These are phyloP conservation scores for Paxillus rubicundulus DNA, from an alignment of 768 basidiomycete genomes.

Conservation along the genomic window DNA sequence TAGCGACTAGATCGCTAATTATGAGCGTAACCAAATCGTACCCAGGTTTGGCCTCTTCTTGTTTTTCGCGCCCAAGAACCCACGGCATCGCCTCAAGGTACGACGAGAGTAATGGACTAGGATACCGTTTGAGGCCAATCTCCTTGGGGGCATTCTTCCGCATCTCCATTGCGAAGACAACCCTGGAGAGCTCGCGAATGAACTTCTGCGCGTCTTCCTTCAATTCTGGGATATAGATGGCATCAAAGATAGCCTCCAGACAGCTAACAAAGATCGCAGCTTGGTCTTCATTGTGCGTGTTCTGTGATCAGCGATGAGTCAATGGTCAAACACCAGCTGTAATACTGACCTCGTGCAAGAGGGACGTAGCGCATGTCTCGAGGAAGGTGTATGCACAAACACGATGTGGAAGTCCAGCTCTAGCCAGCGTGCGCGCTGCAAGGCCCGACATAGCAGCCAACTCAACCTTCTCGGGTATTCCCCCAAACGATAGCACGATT, in stretches of 20 bases:
- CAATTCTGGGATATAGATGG: constrained; percentile 66
- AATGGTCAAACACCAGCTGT: background rate
- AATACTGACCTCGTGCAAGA: constrained; percentile 70
- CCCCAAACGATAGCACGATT: constrained; percentile 71
- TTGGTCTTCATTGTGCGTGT: constrained; percentile 66
- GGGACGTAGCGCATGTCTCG: constrained; percentile 65
- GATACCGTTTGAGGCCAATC: constrained; percentile 47
- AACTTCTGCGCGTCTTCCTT: constrained; percentile 67
- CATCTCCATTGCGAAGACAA: constrained; percentile 75
- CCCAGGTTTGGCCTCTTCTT: constrained; percentile 58
- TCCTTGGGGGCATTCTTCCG: constrained; percentile 56
- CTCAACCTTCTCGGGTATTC: constrained; percentile 59
- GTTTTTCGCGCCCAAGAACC: constrained; percentile 65
- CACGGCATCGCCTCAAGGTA: constrained; percentile 82
- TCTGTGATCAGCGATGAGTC: constrained; percentile 42
- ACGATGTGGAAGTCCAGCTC: constrained; percentile 42
- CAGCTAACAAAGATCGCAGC: constrained; percentile 69
- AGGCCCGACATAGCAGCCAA: constrained; percentile 64
- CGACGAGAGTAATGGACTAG: constrained; percentile 59
- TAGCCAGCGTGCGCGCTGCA: constrained; percentile 60
- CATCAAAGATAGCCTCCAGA: constrained; percentile 77
- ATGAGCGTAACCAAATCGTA: constrained; percentile 59
- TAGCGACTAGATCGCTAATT: constrained; percentile 61
- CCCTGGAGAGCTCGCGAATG: constrained; percentile 63
- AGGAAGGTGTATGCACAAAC: constrained; percentile 64